Base-by-base conservation (phyloP, 106 monocot species). In the Acorus calamus region DNA sequence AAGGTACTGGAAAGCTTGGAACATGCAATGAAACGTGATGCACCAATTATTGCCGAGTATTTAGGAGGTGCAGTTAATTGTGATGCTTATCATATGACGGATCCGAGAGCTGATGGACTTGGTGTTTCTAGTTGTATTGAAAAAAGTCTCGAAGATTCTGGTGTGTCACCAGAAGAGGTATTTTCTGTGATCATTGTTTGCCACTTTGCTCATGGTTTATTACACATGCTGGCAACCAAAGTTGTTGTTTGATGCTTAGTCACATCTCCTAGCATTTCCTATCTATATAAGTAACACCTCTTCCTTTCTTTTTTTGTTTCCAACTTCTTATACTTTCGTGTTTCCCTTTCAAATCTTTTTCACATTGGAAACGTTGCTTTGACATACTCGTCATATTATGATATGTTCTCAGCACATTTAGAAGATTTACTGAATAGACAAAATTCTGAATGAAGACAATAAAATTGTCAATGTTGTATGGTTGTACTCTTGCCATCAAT, bases 1-100 rank as follows among this genome's bases (percentile, higher is more conserved):
- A 64, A 81, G 86, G 62, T 86, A 47, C 73, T 86, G 86, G 81
- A 86, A 64, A 81, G 86, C 73, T 60, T 86, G 57, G 86, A 81
- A 48, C 78, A 79, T 73, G 86, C 86, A 42, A 81, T 44, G 48
- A 86, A 73, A 44, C 66, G 86, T 6, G 86, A 67, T 55, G 86
- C 82, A 46, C 49, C 62, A 5, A 77, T 82, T 12, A 67, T 77
- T 52, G 86, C 79, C 2, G 86, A 86, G 71, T 82, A 73, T 63
- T 49, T 86, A 0, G 86, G 86, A 77, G 82, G 86, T 13, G 79
- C 82, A 3, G 49, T 86, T 56, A 86, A 59, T 11, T 86, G 86
- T 66, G 82, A 79, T 77, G 86, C 86, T 46, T 59, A 86, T 69
- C 86, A 82, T 64, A 86, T 86, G 71, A 86, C 86, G 4, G 73